Base-by-base conservation (phyloP, 495 filamentous ascomycete genomes). In the Neurospora sp. region DNA sequence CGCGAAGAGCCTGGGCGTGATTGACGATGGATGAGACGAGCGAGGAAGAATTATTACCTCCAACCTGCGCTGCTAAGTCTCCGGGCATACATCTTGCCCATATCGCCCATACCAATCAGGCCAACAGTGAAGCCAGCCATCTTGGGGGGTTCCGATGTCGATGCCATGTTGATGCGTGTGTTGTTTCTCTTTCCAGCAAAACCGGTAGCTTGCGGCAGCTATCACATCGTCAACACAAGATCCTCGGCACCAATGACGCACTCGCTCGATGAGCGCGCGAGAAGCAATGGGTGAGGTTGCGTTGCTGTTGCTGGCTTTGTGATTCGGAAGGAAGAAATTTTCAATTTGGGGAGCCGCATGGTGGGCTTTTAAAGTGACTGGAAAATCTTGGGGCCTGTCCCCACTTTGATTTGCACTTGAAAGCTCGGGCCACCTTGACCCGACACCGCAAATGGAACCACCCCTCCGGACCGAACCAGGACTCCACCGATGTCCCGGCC, bases 81-180 rank as follows among this genome's bases (percentile, higher is more conserved):
- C 78, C 92, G 87, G 76, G 96, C 92, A 83, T 99, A 99, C 96
- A 99, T 97, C 88, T 93, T 97, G 81, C 96, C 96, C 96, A 99
- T 99, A 77, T 97, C 94, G 31, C 96, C 96, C 94, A 99, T 97
- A 40, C 96, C 96, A 78, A 99, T 98, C 76, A 99, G 94, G 78
- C 96, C 96, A 74, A 98, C 88, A 42, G 86, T 86, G 79, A 91
- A 90, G 77, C 85, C 83, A 72, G 91, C 86, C 86, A 91, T 90
- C 68, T 78, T 78, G 40, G 74, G 70, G 46, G 76, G 70, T 39
- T 69, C 39, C 44, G 71, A 72, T 22, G 72, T 35, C 27, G 73
- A 68, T 39, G 74, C 75, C 78, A 76, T 79, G 27, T 35, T 66
- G 53, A 66, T 16, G 27, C 22, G 53, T 35, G 10, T 66, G 27